These are phyloP conservation scores for Violaceomyces palustris DNA, from an alignment of 1,284 basidiomycete species.

Conservation along the genomic window DNA sequence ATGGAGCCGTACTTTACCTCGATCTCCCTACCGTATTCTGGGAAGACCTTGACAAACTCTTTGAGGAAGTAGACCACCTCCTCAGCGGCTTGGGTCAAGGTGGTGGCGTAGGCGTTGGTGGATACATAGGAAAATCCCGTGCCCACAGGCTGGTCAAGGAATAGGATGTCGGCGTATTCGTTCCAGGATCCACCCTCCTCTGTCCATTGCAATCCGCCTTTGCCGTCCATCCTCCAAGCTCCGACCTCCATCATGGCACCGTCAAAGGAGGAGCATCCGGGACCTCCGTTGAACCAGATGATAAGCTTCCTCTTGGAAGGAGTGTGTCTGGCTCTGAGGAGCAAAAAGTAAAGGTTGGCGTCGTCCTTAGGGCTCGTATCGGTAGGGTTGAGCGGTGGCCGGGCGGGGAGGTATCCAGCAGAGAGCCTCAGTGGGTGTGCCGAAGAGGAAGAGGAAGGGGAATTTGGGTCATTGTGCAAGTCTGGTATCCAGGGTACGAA, in stretches of 20 bases:
- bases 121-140: conserved; percentile 88
- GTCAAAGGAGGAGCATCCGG: conserved; percentile 94
- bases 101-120: conserved; percentile 76
- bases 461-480: conserved; percentile 9
- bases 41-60: conserved; percentile 85
- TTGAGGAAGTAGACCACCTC: conserved; percentile 79
- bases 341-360: conserved; percentile 80
- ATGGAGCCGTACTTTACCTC: conserved; percentile 21
- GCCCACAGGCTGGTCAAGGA: conserved; percentile 93
- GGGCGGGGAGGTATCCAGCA: conserved; percentile 45
- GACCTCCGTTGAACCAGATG: conserved; percentile 97
- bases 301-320: conserved; percentile 83
- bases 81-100: conserved; percentile 62
- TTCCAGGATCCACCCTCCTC: conserved; percentile 86
- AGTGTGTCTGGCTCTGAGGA: conserved; percentile 77
- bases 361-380: conserved; percentile 52
- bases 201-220: conserved; percentile 68
- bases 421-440: conserved; percentile 32
- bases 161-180: conserved; percentile 95
- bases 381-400: conserved; percentile 2
- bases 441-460: conserved; percentile 2
- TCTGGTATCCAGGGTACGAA: conserved; percentile 27
- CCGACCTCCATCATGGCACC: conserved; percentile 97
- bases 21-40: conserved; percentile 63
- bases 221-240: conserved; percentile 70